Conservation (phyloP, 129 eudicot genomes). For the Arctium minus region DNA sequence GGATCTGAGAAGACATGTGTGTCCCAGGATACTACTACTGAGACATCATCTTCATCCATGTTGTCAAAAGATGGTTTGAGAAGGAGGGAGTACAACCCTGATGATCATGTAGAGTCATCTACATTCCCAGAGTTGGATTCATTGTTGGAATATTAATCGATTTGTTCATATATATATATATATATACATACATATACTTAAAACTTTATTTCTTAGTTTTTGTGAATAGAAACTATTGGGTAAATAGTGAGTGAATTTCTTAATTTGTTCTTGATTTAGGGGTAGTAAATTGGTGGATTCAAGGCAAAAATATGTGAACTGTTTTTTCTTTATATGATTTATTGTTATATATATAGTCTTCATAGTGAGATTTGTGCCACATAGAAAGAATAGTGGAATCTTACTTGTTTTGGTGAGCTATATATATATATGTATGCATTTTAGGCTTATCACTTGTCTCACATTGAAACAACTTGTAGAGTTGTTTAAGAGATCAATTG, state of each 20-base stretch:
- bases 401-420: too few relatives aligned
- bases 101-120: constrained; percentile 7
- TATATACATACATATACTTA: background rate
- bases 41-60: constrained; percentile 9
- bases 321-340: background rate
- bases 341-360: background rate
- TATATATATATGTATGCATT: too few relatives aligned
- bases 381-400: too few relatives aligned
- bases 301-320: background rate
- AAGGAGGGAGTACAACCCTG: background rate
- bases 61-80: background rate
- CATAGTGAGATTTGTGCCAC: too few relatives aligned
- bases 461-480: too few relatives aligned
- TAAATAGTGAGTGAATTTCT: constrained; percentile 1
- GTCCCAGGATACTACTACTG: background rate
- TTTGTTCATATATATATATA: background rate
- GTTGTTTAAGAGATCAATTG: too few relatives aligned
- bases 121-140: constrained; percentile 47
- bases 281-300: constrained; percentile 4
- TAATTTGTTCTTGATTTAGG: background rate
- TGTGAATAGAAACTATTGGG: background rate
- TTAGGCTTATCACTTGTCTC: too few relatives aligned
- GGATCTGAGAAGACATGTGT: background rate
- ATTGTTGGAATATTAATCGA: constrained; percentile 40
- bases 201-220: background rate